Evolutionary conservation across 306 rosid species (phyloP).

Genomic region (Carpinus viminea): DNA sequence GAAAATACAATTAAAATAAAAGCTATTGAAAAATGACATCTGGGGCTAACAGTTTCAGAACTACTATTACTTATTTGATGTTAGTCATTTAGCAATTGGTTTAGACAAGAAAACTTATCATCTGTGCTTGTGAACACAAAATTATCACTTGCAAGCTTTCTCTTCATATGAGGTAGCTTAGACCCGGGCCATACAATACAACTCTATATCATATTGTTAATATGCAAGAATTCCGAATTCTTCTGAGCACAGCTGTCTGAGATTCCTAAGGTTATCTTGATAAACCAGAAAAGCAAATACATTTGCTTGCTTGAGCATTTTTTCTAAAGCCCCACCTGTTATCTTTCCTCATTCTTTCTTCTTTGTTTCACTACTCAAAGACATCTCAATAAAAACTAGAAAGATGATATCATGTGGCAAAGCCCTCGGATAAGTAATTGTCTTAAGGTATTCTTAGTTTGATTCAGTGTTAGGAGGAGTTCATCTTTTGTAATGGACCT

Average conservation of each 20-base stretch:
- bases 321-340: not conserved
- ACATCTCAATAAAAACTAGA: not conserved
- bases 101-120: not conserved
- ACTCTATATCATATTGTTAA: not conserved
- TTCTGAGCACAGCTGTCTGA: not conserved
- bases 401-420: not conserved
- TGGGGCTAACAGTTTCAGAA: not conserved
- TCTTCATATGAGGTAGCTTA: not conserved
- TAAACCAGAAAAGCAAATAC: not conserved
- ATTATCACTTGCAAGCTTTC: not conserved
- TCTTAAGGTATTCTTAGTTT: too few relatives aligned
- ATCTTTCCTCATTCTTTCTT: not conserved
- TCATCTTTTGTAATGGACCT: too few relatives aligned
- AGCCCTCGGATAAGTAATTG: too few relatives aligned
- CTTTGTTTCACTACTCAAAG: not conserved
- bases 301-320: not conserved
- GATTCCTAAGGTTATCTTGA: constrained; percentile 1
- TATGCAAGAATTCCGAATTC: not conserved
- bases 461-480: too few relatives aligned
- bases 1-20: not conserved
- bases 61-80: not conserved
- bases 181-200: not conserved
- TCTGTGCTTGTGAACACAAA: not conserved
- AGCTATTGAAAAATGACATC: not conserved
- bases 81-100: not conserved